Evolutionary conservation across 257 asterid genomes (phyloP), one percentile per base, ranked within the genome.

Genomic region (Paraleonurus japonicus): DNA sequence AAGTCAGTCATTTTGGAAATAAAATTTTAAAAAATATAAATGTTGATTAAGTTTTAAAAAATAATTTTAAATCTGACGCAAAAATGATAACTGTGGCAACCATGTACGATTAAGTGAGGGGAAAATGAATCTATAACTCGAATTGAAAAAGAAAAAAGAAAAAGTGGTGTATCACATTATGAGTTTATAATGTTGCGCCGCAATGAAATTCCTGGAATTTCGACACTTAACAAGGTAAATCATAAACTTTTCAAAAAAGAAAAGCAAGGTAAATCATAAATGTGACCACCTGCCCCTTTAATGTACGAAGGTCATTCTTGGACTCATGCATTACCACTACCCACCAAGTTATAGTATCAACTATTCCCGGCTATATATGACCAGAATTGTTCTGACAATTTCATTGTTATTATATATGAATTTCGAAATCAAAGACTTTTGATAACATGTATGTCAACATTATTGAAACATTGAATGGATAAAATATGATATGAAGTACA

Each of bases 211-310:
- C 27, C 75, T 43, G 74, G 20, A 43, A 72, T 67, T 62, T 68
- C 58, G 84, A 79, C 79, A 43, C 20, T 10, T 32, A 57, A 22
- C 48, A 63, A 63, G 71, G 74, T 15, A 55, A n/a, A n/a, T n/a
- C n/a, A n/a, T n/a, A n/a, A n/a, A n/a, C n/a, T n/a, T n/a, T n/a
- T n/a, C n/a, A n/a, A n/a, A n/a, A n/a, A n/a, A n/a, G n/a, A n/a
- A n/a, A n/a, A n/a, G n/a, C n/a, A n/a, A n/a, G n/a, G n/a, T n/a
- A n/a, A n/a, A n/a, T n/a, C n/a, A n/a, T n/a, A n/a, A 47, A 37
- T 16, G 19, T 0, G 41, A 72, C 76, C 73, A 71, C 72, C 58
- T 50, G 75, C 65, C 65, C 33, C 69, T 32, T 11, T 61, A 71
- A 66, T 50, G 10, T 67, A 75, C 30, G 72, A 66, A 58, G 67